Conservation (phyloP, 2,329 filamentous ascomycete species). For the Purpureocillium lavendulum region DNA sequence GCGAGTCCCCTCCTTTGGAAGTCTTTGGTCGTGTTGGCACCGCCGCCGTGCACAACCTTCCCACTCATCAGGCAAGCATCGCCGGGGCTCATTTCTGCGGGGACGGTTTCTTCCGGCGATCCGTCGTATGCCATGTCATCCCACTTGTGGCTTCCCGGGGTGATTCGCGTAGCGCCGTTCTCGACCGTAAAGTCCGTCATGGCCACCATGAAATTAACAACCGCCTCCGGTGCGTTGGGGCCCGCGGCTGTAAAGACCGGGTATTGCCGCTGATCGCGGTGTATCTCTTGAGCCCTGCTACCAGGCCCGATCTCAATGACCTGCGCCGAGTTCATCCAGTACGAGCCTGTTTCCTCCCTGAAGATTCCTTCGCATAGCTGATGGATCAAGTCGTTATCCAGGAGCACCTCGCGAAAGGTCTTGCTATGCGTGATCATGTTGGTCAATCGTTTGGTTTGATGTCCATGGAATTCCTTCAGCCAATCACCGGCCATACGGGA, state of each 20-base stretch:
- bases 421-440: not conserved
- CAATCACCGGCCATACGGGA: too few species aligned
- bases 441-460: not conserved
- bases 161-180: slow-evolving; percentile 12
- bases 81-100: slow-evolving; percentile 18
- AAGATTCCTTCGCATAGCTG: not conserved
- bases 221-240: slow-evolving; percentile 6
- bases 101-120: slow-evolving; percentile 10
- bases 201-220: slow-evolving; percentile 12
- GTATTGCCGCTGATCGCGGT: slow-evolving; percentile 12
- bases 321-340: slow-evolving; percentile 4
- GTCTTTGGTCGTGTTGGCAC: slow-evolving; percentile 16
- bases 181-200: slow-evolving; percentile 8
- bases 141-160: slow-evolving; percentile 16
- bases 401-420: not conserved
- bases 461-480: not conserved
- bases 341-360: slow-evolving; percentile 2
- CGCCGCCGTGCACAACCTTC: slow-evolving; percentile 22
- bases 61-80: slow-evolving; percentile 20
- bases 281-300: slow-evolving; percentile 13
- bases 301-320: slow-evolving; percentile 4
- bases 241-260: slow-evolving; percentile 6
- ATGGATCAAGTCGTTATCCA: not conserved
- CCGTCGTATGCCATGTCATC: slow-evolving; percentile 9
- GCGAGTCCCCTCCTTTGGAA: slow-evolving; percentile 3